phyloP scores from a whole-genome alignment of 2,329 filamentous ascomycete genomes.

The Nannizziopsis barbatae region DNA sequence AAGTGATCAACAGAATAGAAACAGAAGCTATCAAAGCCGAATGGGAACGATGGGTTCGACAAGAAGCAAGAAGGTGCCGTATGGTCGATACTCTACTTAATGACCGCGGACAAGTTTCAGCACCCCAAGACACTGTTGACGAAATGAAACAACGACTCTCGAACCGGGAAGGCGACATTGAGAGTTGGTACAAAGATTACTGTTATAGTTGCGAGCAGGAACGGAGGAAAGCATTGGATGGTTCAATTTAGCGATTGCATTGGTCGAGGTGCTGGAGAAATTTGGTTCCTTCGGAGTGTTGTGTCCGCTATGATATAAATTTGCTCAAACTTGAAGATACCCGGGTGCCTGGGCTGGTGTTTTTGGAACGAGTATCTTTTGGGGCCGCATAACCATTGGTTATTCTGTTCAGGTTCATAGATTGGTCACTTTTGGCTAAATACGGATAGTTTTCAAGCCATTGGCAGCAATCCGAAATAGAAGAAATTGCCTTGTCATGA shows the following conservation, averaged over 20 bases:
- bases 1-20: conserved; percentile 82
- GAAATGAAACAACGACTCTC: conserved; percentile 24
- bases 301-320: neutral
- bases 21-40: conserved; percentile 73
- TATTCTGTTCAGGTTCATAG: neutral
- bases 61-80: conserved; percentile 66
- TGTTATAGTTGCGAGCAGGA: conserved; percentile 50
- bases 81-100: conserved; percentile 44
- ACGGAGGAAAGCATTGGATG: conserved; percentile 20
- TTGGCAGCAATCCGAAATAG: no score
- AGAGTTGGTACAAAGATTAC: conserved; percentile 49
- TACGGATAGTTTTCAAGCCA: no score
- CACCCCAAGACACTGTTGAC: conserved; percentile 16
- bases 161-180: conserved; percentile 35
- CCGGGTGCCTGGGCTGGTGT: conserved; percentile 1
- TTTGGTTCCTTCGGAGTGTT: neutral
- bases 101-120: conserved; percentile 17
- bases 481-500: no score
- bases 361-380: neutral
- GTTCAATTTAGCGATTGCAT: conserved; percentile 5
- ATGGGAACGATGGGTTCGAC: conserved; percentile 84
- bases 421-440: no score
- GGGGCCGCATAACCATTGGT: neutral
- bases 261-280: neutral
- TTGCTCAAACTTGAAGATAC: conserved; percentile 6